phyloP scores from a whole-genome alignment of 208 protist species.

The Acanthamoeba lenticulata region DNA sequence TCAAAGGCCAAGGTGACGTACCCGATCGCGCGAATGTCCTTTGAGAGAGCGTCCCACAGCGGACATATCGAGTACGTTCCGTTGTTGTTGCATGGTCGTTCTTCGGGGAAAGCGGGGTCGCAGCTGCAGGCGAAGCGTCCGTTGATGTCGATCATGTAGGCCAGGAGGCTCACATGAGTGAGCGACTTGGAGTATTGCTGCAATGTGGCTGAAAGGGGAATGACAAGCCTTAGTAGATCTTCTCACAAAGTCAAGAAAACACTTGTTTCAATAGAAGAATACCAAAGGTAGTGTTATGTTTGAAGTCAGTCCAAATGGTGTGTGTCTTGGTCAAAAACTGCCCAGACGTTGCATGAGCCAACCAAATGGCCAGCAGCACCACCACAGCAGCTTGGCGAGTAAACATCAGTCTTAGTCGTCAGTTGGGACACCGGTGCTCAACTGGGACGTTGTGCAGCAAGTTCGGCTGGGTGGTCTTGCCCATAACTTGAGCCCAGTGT shows the following conservation, averaged over 20 bases:
- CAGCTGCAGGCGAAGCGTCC: not conserved
- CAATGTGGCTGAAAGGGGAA: not conserved
- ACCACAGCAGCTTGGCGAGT: no score
- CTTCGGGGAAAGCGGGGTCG: not conserved
- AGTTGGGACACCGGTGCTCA: no score
- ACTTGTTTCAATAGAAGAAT: not conserved
- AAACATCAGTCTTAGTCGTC: no score
- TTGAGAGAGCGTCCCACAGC: not conserved
- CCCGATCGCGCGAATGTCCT: not conserved
- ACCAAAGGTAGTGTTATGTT: not conserved
- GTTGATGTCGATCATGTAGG: constrained; percentile 1
- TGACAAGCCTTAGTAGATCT: not conserved
- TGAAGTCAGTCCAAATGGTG: not conserved
- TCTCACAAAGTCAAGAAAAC: not conserved
- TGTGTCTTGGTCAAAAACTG: no score
- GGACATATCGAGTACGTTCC: not conserved
- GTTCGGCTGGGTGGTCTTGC: no score
- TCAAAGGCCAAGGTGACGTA: not conserved
- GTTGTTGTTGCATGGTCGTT: constrained; percentile 22
- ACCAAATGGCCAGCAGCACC: no score
- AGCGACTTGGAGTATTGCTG: not conserved
- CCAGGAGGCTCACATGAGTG: not conserved
- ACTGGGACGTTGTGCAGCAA: no score
- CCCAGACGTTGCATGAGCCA: no score
- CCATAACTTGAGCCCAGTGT: no score